These are phyloP conservation scores for Physocladia obscura DNA, from an alignment of 192 early-diverging fungal species.

Conservation along the genomic window DNA sequence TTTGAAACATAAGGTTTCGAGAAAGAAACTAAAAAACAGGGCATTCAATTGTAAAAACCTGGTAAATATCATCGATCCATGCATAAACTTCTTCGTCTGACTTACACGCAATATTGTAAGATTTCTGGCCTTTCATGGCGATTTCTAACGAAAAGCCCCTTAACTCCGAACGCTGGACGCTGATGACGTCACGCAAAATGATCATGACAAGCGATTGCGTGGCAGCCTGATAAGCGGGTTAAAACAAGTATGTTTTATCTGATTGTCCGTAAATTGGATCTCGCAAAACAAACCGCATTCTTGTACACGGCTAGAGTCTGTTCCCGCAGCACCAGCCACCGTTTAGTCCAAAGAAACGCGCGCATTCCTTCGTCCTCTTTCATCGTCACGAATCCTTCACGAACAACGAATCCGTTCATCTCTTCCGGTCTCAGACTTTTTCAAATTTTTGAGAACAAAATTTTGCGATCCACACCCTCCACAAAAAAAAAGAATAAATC, in stretches of 20 bases:
- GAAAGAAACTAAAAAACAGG: not conserved
- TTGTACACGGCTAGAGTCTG: slow-evolving; percentile 89
- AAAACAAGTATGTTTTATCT: no score
- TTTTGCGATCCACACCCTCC: no score
- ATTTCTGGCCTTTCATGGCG: slow-evolving; percentile 79
- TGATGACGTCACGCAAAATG: slow-evolving; percentile 86
- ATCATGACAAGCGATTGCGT: no score
- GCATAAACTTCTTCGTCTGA: slow-evolving; percentile 96
- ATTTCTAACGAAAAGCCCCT: slow-evolving; percentile 94
- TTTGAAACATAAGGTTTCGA: no score
- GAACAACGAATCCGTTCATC: slow-evolving; percentile 46
- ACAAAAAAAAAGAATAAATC: no score
- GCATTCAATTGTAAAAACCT: slow-evolving; percentile 41
- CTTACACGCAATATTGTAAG: slow-evolving; percentile 86
- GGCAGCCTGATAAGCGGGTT: no score
- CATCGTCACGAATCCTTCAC: slow-evolving; percentile 76
- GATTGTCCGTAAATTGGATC: not conserved
- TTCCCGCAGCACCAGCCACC: slow-evolving; percentile 84
- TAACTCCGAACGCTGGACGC: slow-evolving; percentile 80
- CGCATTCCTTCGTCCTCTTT: slow-evolving; percentile 84
- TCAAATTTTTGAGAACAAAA: no score
- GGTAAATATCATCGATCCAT: slow-evolving; percentile 98
- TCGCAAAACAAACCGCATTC: slow-evolving; percentile 71
- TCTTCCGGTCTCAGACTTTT: no score
- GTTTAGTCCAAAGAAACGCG: slow-evolving; percentile 92